Base-by-base conservation (phyloP, 331 rosid genomes). In the Prunus yedoensis region DNA sequence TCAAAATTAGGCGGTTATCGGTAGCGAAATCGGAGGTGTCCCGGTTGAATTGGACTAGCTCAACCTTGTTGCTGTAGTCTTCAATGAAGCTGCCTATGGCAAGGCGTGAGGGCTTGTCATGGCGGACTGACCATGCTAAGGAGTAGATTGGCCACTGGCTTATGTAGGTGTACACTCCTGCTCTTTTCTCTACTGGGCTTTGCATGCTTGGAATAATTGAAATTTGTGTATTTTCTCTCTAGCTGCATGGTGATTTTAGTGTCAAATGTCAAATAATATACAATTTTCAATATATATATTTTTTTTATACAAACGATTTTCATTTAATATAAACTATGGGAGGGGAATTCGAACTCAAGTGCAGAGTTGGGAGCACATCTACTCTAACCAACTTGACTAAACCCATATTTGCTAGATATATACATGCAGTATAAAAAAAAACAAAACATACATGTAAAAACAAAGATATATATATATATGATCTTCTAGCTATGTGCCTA, bases 81-180 rank as follows among this genome's bases (percentile, higher is more conserved):
- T 90, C 91, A 3, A 90, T 57, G 86, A 65, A 88, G 72, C 90
- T 88, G 1, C 88, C 93, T 2, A 90, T 71, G 38, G 93, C 93
- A 8, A 87, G 85, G n/a, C 96, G 91, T 1, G 80, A 63, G 45
- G 25, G 60, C 75, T 90, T 87, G 84, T 87, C 87, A 0, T 35
- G 79, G 23, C 91, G 93, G 43, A 71, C 41, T 3, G 96, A 90
- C 96, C 91, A 90, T 5, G 91, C 90, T 20, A 85, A 25, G 25
- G 88, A 51, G 57, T 35, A 88, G 66, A 90, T 77, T 32, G 91
- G 91, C 91, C 93, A 90, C 72, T 83, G 88, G 47, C 88, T 83
- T 10, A 38, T 14, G 60, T 88, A 85, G 45, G 90, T 87, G 80
- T 77, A 80, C 49, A 88, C 77, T 5, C 90, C 89, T 74, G 43